A percentile compares a stretch with the other conserved stretches of the same genome.
phyloP scores from a whole-genome alignment of 2,329 filamentous ascomycete genomes.

The Aspergillus eucalypticola region DNA sequence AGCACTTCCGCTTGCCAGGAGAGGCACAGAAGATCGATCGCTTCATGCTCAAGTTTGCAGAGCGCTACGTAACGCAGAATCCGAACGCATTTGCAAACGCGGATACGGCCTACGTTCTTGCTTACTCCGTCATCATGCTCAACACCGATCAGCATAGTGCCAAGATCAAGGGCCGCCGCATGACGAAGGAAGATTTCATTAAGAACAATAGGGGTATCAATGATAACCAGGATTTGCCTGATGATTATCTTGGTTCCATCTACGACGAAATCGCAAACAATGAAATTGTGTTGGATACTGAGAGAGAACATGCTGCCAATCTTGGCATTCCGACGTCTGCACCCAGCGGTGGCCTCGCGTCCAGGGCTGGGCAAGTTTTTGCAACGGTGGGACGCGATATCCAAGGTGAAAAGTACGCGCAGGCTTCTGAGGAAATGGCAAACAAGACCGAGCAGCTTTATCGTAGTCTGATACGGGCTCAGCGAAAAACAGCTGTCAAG shows the following conservation, averaged over 20 bases:
- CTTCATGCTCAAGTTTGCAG: constrained; percentile 98
- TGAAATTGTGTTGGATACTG: constrained; percentile 92
- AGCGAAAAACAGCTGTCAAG: constrained; percentile 75
- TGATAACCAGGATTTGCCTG: constrained; percentile 87
- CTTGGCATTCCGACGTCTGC: constrained; percentile 65
- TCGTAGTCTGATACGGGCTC: constrained; percentile 87
- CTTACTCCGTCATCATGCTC: constrained; percentile 94
- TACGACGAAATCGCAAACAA: constrained; percentile 89
- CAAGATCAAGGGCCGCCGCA: constrained; percentile 77
- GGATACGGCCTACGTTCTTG: constrained; percentile 92
- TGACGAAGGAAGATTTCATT: constrained; percentile 97
- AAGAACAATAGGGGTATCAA: constrained; percentile 99
- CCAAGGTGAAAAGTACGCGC: constrained; percentile 87
- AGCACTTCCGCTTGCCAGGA: constrained; percentile 90
- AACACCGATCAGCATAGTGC: constrained; percentile 94
- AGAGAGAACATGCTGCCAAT: constrained; percentile 84
- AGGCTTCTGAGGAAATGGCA: constrained; percentile 93
- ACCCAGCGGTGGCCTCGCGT: constrained; percentile 70
- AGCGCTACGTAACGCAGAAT: constrained; percentile 91
- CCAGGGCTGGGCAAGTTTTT: constrained; percentile 82
- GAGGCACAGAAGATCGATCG: constrained; percentile 99
- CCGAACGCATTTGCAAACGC: constrained; percentile 97
- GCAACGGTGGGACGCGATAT: constrained; percentile 90
- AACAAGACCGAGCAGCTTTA: constrained; percentile 82
- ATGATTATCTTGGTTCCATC: constrained; percentile 85